These are phyloP conservation scores for Ehretia macrophylla DNA, from an alignment of 257 asterid genomes.

Conservation along the genomic window DNA sequence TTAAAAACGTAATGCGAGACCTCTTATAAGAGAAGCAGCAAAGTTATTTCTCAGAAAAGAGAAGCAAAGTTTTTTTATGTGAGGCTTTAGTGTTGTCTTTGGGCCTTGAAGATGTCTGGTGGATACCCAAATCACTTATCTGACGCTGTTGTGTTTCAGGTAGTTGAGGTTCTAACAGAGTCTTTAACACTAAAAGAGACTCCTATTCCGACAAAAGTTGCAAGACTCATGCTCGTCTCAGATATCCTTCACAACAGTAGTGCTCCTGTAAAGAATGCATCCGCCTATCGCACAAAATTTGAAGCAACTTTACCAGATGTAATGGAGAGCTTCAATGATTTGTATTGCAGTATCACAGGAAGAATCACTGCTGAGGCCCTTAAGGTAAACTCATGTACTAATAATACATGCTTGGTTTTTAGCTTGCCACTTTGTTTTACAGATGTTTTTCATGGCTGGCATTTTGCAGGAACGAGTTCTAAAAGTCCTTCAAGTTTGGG, in stretches of 20 bases:
- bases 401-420: slow-evolving; percentile 2
- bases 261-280: slow-evolving; percentile 92
- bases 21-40: too few species aligned
- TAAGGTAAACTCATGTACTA: slow-evolving; percentile 43
- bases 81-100: neutral
- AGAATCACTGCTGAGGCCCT: slow-evolving; percentile 96
- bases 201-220: slow-evolving; percentile 95
- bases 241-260: slow-evolving; percentile 97
- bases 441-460: slow-evolving; percentile 1
- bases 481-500: slow-evolving; percentile 95
- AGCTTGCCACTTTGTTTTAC: neutral
- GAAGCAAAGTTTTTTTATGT: too few species aligned
- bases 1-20: too few species aligned
- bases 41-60: too few species aligned
- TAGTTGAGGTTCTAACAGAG: slow-evolving; percentile 95
- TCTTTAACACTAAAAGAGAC: slow-evolving; percentile 96
- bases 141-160: slow-evolving; percentile 36
- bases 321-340: slow-evolving; percentile 93
- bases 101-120: neutral
- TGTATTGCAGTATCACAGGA: slow-evolving; percentile 89
- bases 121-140: neutral
- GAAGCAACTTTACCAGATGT: slow-evolving; percentile 86
- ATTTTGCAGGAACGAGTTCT: slow-evolving; percentile 72
- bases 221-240: slow-evolving; percentile 97
- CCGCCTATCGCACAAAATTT: slow-evolving; percentile 92